phyloP scores from a whole-genome alignment of 805 yeast species.

The Barnettozyma botsteinii region DNA sequence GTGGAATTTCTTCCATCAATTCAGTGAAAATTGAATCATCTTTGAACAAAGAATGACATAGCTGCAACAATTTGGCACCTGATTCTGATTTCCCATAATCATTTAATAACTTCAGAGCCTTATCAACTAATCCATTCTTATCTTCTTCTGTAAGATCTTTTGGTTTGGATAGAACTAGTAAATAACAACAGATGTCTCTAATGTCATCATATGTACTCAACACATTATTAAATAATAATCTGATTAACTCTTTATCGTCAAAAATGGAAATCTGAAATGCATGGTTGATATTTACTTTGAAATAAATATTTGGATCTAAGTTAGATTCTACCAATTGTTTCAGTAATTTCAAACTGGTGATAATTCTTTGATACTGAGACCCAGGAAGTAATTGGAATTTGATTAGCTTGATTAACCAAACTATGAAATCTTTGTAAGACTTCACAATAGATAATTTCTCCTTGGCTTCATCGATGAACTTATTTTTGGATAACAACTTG shows the following conservation, averaged over 20 bases:
- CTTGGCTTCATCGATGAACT: constrained; percentile 36
- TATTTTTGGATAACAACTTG: constrained; percentile 32
- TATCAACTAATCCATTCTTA: constrained; percentile 16
- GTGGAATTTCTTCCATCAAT: constrained; percentile 31
- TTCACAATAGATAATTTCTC: constrained; percentile 27
- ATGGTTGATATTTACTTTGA: constrained; percentile 40
- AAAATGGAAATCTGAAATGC: constrained; percentile 45
- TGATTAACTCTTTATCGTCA: constrained; percentile 29
- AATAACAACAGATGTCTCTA: constrained; percentile 43
- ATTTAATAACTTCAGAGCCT: constrained; percentile 36
- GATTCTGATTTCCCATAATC: constrained; percentile 62
- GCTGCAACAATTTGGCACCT: constrained; percentile 61
- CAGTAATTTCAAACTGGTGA: constrained; percentile 45
- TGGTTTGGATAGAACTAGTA: constrained; percentile 33
- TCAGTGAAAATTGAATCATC: constrained; percentile 26
- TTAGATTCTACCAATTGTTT: constrained; percentile 46
- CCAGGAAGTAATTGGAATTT: constrained; percentile 45
- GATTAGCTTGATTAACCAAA: constrained; percentile 32
- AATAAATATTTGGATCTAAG: constrained; percentile 41
- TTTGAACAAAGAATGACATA: constrained; percentile 38
- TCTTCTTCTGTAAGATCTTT: constrained; percentile 8
- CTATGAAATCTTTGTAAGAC: constrained; percentile 34
- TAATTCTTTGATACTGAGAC: constrained; percentile 47
- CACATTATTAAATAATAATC: constrained; percentile 54
- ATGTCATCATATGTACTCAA: constrained; percentile 75